phyloP scores from a whole-genome alignment of 2,329 filamentous ascomycete genomes.

The Curvularia sp. region DNA sequence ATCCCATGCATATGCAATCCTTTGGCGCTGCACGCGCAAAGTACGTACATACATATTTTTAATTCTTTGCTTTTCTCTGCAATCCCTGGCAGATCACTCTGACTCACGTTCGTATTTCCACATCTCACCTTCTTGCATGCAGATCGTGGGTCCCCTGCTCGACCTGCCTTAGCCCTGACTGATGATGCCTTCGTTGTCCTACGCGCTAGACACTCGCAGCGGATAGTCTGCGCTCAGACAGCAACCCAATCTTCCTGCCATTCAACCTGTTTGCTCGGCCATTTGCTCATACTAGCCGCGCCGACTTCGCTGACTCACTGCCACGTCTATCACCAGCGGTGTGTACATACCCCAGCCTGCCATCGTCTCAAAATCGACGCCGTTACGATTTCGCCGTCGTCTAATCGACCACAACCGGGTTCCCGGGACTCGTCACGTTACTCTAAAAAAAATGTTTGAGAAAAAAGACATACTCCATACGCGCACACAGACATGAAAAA shows the following conservation, averaged over 20 bases:
- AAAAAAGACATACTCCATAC: not conserved
- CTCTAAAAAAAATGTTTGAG: not conserved
- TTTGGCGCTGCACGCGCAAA: not conserved
- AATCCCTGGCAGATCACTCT: conserved; percentile 33
- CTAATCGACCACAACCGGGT: conserved; percentile 21
- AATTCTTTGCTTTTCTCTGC: conserved; percentile 14
- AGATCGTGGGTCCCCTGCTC: conserved; percentile 17
- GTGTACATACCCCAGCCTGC: conserved; percentile 11
- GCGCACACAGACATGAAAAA: not conserved
- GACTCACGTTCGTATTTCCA: conserved; percentile 27
- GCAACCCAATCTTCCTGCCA: conserved; percentile 2
- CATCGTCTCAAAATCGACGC: conserved; percentile 18
- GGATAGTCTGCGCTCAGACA: conserved; percentile 1
- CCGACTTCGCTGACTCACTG: conserved; percentile 14
- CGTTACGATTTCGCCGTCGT: conserved; percentile 14
- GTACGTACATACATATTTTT: conserved; percentile 25
- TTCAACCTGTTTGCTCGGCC: conserved; percentile 1
- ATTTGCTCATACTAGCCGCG: conserved; percentile 6
- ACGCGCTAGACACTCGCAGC: conserved; percentile 5
- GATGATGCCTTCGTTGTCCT: conserved; percentile 5
- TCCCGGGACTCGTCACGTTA: conserved; percentile 15
- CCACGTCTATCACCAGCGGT: conserved; percentile 18
- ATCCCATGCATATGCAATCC: not conserved
- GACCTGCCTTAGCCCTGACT: conserved; percentile 8
- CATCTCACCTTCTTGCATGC: conserved; percentile 29